Conservation (phyloP, 345 rosid genomes). For the Aquilaria malaccensis region DNA sequence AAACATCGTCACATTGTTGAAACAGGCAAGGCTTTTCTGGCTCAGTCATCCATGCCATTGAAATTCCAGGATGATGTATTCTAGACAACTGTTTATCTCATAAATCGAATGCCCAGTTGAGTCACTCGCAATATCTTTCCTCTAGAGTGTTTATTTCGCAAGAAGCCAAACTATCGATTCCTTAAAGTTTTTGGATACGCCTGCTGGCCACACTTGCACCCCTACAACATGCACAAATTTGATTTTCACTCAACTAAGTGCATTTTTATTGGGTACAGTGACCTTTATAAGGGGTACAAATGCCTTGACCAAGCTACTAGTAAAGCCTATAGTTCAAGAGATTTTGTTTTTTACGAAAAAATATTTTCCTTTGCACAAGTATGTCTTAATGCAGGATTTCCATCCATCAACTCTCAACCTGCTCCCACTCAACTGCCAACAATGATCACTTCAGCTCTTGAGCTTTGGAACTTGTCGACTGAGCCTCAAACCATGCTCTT, state of each 20-base stretch:
- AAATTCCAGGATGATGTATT: too few relatives aligned
- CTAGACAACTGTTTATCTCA: too few relatives aligned
- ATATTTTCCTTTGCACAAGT: background rate
- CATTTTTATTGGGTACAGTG: background rate
- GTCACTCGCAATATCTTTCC: background rate
- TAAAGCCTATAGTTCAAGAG: background rate
- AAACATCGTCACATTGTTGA: too few relatives aligned
- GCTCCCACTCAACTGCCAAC: background rate
- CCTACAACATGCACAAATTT: background rate
- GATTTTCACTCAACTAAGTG: background rate
- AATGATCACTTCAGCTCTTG: too few relatives aligned
- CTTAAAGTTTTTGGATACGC: background rate
- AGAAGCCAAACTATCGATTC: background rate
- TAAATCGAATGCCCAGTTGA: background rate
- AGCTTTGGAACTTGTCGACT: too few relatives aligned
- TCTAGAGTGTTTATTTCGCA: background rate
- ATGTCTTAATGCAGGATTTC: background rate
- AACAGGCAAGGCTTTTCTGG: too few relatives aligned
- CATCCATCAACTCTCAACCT: background rate
- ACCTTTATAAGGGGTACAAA: background rate
- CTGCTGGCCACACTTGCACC: background rate
- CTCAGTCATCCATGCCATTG: too few relatives aligned
- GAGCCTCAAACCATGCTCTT: too few relatives aligned
- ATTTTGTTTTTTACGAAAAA: background rate
- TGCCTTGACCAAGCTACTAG: background rate